These are phyloP conservation scores for Pinus albicaulis DNA, from an alignment of 75 land plant genomes.

Conservation along the genomic window DNA sequence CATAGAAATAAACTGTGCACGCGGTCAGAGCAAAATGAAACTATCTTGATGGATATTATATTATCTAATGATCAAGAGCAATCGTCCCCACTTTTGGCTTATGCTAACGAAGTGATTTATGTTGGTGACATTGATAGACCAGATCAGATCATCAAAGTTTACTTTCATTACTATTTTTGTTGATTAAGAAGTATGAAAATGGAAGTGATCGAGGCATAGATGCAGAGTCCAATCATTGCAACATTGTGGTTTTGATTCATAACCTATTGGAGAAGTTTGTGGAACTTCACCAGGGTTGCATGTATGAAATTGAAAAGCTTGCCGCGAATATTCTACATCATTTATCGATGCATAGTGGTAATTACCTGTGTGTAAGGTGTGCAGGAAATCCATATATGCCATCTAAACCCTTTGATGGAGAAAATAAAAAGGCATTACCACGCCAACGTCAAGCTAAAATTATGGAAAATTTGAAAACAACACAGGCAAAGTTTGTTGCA, in stretches of 20 bases:
- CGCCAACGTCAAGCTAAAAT: slow-evolving; percentile 93
- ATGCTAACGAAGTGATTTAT: slow-evolving; percentile 55
- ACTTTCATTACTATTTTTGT: slow-evolving; percentile 67
- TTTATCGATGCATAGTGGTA: slow-evolving; percentile 7
- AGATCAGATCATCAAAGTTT: slow-evolving; percentile 52
- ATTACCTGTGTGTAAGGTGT: not conserved
- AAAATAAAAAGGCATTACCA: slow-evolving; percentile 62
- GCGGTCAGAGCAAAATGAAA: not conserved
- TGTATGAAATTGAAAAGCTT: slow-evolving; percentile 50
- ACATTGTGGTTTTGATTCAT: slow-evolving; percentile 53
- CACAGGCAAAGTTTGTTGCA: too few relatives aligned
- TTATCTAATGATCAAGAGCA: slow-evolving; percentile 18
- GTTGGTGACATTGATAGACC: slow-evolving; percentile 21
- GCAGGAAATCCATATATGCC: not conserved
- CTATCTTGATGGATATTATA: not conserved
- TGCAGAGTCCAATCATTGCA: slow-evolving; percentile 44
- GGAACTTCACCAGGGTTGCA: slow-evolving; percentile 58
- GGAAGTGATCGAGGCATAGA: slow-evolving; percentile 18
- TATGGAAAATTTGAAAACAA: too few relatives aligned
- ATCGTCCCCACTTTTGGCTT: slow-evolving; percentile 47
- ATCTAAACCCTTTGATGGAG: slow-evolving; percentile 45
- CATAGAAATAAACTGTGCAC: not conserved
- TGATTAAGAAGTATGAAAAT: slow-evolving; percentile 60
- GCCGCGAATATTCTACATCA: slow-evolving; percentile 61
- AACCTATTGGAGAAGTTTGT: slow-evolving; percentile 67